phyloP scores from a whole-genome alignment of 306 rosid genomes.

The Acacia acuminata region DNA sequence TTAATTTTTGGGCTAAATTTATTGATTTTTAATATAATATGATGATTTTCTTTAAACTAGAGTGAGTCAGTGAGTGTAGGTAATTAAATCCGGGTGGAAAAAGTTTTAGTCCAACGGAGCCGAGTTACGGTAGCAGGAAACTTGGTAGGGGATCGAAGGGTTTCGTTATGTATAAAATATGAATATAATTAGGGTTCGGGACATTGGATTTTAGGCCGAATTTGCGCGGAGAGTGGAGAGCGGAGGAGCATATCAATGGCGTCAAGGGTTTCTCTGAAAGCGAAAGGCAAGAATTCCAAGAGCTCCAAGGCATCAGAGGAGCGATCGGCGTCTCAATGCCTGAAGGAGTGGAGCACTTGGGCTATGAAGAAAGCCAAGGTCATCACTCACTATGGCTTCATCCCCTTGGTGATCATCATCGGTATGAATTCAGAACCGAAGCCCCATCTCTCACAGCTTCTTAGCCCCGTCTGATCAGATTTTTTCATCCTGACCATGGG shows the following conservation, averaged over 20 bases:
- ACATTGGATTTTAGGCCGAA: neutral
- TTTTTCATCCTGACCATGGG: neutral
- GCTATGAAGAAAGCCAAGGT: slow-evolving; percentile 76
- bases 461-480: slow-evolving; percentile 81
- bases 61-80: no score
- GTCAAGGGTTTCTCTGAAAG: slow-evolving; percentile 72
- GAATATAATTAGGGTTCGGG: slow-evolving; percentile 41
- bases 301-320: slow-evolving; percentile 59
- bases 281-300: slow-evolving; percentile 70
- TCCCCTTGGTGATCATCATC: slow-evolving; percentile 80
- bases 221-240: neutral
- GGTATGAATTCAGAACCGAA: slow-evolving; percentile 97
- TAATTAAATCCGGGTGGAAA: no score
- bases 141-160: neutral
- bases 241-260: slow-evolving; percentile 49
- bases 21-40: no score
- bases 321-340: slow-evolving; percentile 35
- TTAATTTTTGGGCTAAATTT: no score
- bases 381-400: slow-evolving; percentile 86
- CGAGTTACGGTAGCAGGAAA: no score
- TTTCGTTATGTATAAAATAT: neutral
- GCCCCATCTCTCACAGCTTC: slow-evolving; percentile 85
- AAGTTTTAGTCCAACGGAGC: no score
- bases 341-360: slow-evolving; percentile 92
- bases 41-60: no score